A percentile compares a stretch with the other conserved stretches of the same genome.
phyloP scores from a whole-genome alignment of 352 stramenopile genomes.

The Stephanocyclus meneghinianus region DNA sequence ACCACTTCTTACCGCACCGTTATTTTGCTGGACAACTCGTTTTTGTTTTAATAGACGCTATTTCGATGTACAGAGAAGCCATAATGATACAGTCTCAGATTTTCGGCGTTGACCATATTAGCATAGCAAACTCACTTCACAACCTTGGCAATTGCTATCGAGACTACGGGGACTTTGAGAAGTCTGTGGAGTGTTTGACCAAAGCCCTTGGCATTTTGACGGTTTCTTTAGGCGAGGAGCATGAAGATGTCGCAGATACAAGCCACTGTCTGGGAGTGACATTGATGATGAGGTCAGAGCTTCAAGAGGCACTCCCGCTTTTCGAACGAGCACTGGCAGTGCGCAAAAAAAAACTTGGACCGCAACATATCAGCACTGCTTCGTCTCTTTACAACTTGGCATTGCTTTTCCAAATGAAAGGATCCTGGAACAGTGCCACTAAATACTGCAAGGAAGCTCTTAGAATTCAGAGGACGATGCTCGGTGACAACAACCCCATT shows the following conservation, averaged over 20 bases:
- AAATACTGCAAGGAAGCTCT: constrained; percentile 67
- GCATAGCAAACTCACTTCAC: constrained; percentile 66
- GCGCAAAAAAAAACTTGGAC: constrained; percentile 58
- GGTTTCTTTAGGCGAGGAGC: constrained; percentile 52
- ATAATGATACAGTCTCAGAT: constrained; percentile 70
- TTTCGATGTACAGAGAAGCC: constrained; percentile 64
- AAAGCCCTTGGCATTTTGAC: constrained; percentile 52
- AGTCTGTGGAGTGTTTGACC: constrained; percentile 54
- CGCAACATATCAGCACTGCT: constrained; percentile 51
- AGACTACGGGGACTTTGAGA: constrained; percentile 58
- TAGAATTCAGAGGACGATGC: constrained; percentile 54
- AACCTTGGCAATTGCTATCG: constrained; percentile 72
- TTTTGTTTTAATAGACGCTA: constrained; percentile 39
- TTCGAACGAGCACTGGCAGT: constrained; percentile 62
- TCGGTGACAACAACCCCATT: constrained; percentile 55
- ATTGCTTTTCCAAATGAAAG: constrained; percentile 48
- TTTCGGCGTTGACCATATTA: constrained; percentile 61
- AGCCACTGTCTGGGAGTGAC: constrained; percentile 58
- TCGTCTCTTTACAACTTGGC: constrained; percentile 57
- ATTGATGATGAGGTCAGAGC: constrained; percentile 48
- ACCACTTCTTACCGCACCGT: neutral
- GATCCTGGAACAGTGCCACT: constrained; percentile 58
- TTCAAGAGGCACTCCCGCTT: constrained; percentile 48
- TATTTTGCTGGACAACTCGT: constrained; percentile 5
- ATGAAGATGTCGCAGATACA: constrained; percentile 66